Conservation (phyloP, 371 early-diverging fungal species). For the Syncephalastrum contaminatum region DNA sequence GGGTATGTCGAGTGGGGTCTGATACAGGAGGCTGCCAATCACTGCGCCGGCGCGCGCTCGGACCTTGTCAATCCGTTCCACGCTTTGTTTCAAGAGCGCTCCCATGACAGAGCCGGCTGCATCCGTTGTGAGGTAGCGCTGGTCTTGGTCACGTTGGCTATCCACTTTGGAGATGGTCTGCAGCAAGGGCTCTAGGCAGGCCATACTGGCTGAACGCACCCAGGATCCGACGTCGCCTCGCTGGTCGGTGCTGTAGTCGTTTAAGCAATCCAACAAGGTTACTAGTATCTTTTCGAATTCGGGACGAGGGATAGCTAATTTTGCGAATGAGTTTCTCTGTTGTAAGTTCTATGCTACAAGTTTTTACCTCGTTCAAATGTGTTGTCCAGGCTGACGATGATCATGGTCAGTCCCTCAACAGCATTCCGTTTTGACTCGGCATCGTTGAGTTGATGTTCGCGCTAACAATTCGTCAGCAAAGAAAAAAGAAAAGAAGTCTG, state of each 20-base stretch:
- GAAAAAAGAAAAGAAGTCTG: conserved; percentile 1
- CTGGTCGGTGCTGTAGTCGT: conserved; percentile 86
- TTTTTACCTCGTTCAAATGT: conserved; percentile 45
- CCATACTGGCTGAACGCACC: conserved; percentile 80
- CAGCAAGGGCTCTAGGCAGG: conserved; percentile 49
- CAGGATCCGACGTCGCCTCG: conserved; percentile 97
- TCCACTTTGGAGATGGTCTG: conserved; percentile 47
- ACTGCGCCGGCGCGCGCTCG: conserved; percentile 66
- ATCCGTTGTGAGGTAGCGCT: conserved; percentile 24
- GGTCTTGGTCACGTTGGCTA: conserved; percentile 1
- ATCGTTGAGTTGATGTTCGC: conserved; percentile 47
- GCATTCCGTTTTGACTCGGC: conserved; percentile 74
- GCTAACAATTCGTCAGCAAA: conserved; percentile 18
- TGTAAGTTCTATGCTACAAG: background rate
- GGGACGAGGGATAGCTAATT: conserved; percentile 33
- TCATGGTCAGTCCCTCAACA: conserved; percentile 50
- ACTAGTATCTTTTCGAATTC: conserved; percentile 44
- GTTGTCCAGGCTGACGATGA: conserved; percentile 33
- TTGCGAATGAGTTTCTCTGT: background rate
- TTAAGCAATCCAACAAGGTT: conserved; percentile 57
- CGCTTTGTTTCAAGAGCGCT: conserved; percentile 66
- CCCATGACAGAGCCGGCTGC: conserved; percentile 31
- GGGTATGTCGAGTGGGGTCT: conserved; percentile 17
- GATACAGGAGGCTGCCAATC: conserved; percentile 42
- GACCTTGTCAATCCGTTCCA: conserved; percentile 82